Base-by-base conservation (phyloP, 352 stramenopile species). In the Globisporangium canariense region DNA sequence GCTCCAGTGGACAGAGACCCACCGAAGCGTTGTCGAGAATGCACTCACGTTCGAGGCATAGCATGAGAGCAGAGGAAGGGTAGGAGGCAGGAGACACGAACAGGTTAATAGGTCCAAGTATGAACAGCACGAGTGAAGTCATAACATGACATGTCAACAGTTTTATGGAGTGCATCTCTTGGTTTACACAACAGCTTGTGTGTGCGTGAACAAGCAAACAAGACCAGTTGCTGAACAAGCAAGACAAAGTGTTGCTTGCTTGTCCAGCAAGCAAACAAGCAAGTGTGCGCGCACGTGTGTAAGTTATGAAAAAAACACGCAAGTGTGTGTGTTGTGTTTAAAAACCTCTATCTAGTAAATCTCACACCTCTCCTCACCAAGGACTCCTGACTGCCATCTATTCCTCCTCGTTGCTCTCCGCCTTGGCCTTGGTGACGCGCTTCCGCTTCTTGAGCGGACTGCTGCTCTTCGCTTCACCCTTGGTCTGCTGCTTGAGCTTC, bases 1-100 rank as follows among this genome's bases (percentile, higher is more conserved):
- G 43, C 54, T 93, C 47, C 78, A 91, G 60, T 95, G 85, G 82
- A 86, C 81, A n/a, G 84, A 92, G 66, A 81, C 66, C 11, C 74
- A 93, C 62, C 84, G 81, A 32, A 63, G 63, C 30, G 76, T 81
- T 32, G 79, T 91, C 45, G 73, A 90, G 61, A 76, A 66, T 32
- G 69, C 71, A 54, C 69, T 83, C 43, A 40, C 36, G 41, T 68
- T 69, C 20, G 60, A 66, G 10, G 34, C 46, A 55, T 62, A 61
- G 55, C 22, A 20, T 11, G 11, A 41, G 36, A 41, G 36, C 32
- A 41, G 34, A 40, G 34, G 11, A 14, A 41, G 36, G 11, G 36
- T 36, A 41, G 36, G 9, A 41, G 36, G 36, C 36, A 41, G 8
- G 36, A 41, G 36, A 11, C 36, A 41, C 34, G 32, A 36, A 16